Evolutionary conservation across 1,284 basidiomycete species (phyloP).

Genomic region (Microbotryum scabiosae): DNA sequence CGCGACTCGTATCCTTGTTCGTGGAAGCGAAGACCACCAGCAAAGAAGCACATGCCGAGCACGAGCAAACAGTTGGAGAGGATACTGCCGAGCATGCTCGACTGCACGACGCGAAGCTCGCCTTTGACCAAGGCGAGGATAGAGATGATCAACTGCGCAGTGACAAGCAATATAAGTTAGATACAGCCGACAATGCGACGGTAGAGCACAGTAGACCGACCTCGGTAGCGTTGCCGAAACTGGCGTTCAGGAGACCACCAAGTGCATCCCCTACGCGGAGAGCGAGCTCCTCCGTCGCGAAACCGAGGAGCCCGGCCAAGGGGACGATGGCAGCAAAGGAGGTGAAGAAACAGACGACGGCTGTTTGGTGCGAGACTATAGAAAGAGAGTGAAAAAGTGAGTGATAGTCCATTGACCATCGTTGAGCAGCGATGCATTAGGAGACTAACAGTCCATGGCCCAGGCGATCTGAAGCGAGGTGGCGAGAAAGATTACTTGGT

Average conservation of each 20-base stretch:
- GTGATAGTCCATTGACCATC: slow-evolving; percentile 41
- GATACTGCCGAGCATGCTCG: slow-evolving; percentile 68
- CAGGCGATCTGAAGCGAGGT: slow-evolving; percentile 45
- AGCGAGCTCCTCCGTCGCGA: slow-evolving; percentile 36
- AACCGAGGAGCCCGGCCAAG: slow-evolving; percentile 30
- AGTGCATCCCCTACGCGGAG: slow-evolving; percentile 33
- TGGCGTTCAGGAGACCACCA: slow-evolving; percentile 67
- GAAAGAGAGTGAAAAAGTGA: too few species aligned
- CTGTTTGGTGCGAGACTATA: slow-evolving; percentile 46
- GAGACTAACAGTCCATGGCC: slow-evolving; percentile 45
- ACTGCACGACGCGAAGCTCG: slow-evolving; percentile 72
- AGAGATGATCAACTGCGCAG: slow-evolving; percentile 64
- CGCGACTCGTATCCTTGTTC: slow-evolving; percentile 51
- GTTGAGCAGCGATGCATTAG: neutral
- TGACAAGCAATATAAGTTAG: slow-evolving; percentile 40
- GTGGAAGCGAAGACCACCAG: slow-evolving; percentile 52
- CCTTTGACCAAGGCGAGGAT: slow-evolving; percentile 73
- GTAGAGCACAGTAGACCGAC: neutral
- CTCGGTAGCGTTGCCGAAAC: slow-evolving; percentile 45
- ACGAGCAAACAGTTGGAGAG: slow-evolving; percentile 83
- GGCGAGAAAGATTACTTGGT: neutral
- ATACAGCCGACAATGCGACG: neutral
- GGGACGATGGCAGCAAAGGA: slow-evolving; percentile 44
- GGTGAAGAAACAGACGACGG: slow-evolving; percentile 60
- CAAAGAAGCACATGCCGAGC: slow-evolving; percentile 74